phyloP scores from a whole-genome alignment of 306 rosid species.

The Canavalia ensiformis region DNA sequence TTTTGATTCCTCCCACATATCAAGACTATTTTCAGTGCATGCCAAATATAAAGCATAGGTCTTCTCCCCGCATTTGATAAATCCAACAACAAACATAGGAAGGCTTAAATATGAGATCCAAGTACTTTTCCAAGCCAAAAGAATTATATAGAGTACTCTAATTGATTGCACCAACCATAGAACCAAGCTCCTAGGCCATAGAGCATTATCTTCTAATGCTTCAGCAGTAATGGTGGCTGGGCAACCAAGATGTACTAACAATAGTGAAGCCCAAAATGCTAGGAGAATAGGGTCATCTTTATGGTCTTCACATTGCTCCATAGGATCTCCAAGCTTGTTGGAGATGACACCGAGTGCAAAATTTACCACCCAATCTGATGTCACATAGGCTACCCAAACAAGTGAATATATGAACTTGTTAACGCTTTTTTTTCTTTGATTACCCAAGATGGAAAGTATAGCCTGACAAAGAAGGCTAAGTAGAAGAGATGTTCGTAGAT shows the following conservation, averaged over 20 bases:
- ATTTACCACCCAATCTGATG: slow-evolving; percentile 18
- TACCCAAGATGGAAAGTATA: not conserved
- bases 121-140: not conserved
- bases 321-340: not conserved
- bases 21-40: not conserved
- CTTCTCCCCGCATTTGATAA: slow-evolving; percentile 8
- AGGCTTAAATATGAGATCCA: slow-evolving; percentile 6
- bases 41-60: not conserved
- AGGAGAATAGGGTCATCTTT: not conserved
- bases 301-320: too few species aligned
- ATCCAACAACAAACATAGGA: slow-evolving; percentile 20
- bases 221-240: slow-evolving; percentile 37
- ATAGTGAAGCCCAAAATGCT: slow-evolving; percentile 15
- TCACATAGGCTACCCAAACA: slow-evolving; percentile 12
- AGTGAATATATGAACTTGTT: not conserved
- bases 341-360: slow-evolving; percentile 7
- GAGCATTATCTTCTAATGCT: slow-evolving; percentile 33
- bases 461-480: not conserved
- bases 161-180: not conserved
- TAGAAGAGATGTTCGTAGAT: not conserved
- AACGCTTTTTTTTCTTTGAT: not conserved
- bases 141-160: not conserved
- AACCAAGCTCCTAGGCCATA: slow-evolving; percentile 25
- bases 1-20: not conserved
- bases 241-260: slow-evolving; percentile 30